Conservation (phyloP, 768 basidiomycete species). For the Suillus fuscotomentosus region DNA sequence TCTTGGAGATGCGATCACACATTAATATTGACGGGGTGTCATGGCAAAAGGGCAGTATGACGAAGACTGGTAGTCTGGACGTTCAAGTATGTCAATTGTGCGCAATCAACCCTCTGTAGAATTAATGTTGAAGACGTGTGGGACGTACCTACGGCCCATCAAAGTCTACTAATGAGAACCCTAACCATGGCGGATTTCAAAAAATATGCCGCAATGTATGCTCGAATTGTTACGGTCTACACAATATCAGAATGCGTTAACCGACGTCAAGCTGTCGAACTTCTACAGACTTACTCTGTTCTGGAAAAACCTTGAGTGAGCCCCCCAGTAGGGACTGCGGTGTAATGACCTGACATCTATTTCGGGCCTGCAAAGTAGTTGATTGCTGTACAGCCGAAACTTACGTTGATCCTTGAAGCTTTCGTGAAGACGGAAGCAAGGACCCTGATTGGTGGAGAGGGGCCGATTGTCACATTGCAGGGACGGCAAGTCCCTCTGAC, state of each 20-base stretch:
- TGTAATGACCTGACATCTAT: not conserved
- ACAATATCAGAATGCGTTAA: not conserved
- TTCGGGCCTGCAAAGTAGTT: not conserved
- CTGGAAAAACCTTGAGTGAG: not conserved
- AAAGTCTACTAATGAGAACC: not conserved
- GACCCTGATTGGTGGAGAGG: not conserved
- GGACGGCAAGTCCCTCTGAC: not conserved
- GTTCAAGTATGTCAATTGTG: not conserved
- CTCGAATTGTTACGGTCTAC: not conserved
- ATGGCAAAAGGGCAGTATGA: slow-evolving; percentile 4
- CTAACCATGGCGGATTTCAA: not conserved
- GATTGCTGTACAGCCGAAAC: not conserved
- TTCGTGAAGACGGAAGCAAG: not conserved
- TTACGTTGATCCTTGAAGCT: slow-evolving; percentile 3
- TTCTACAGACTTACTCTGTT: slow-evolving; percentile 1
- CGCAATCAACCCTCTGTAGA: not conserved
- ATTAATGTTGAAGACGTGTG: not conserved
- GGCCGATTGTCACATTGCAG: not conserved
- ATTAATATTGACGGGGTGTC: slow-evolving; percentile 6
- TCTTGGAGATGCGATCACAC: slow-evolving; percentile 1
- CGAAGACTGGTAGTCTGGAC: not conserved
- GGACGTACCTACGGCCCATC: not conserved
- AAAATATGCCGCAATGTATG: not conserved
- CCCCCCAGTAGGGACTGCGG: not conserved
- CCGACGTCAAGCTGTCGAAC: not conserved